Base-by-base conservation (phyloP, 2,329 filamentous ascomycete genomes). In the Thelonectria olida region DNA sequence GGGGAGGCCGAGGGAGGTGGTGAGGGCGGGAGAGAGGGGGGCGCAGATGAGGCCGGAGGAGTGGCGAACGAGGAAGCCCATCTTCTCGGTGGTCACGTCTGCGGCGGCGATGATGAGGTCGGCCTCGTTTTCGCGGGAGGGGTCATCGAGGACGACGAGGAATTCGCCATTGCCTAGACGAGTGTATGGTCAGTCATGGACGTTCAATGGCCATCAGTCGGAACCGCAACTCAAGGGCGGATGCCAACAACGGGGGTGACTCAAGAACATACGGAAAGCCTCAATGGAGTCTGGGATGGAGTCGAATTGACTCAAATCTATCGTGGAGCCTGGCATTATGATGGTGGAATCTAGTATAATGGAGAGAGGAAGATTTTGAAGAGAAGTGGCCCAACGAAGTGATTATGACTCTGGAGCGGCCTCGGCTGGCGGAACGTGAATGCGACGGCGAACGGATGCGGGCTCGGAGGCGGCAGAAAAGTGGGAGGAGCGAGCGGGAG, bases 71-170 rank as follows among this genome's bases (percentile, higher is more conserved):
- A 99, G 90, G 83, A 97, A 99, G 72, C 93, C 92, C 89, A 97
- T 96, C 80, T 98, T 95, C 67, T 92, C 86, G 22, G 93, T 85
- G 8, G 95, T 97, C 66, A 97, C 82, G 72, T 91, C 86, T 68
- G 93, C 83, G 64, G 93, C 95, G 68, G 96, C 92, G 74, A 98
- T 96, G 79, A 98, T 97, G 49, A 99, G 88, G 81, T 99, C 96
- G 78, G 94, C 96, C 85, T 99, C 96, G 78, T 99, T 99, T 79
- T 99, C 96, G 78, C 96, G 94, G 64, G 90, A 88, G 66, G 93
- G 89, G 69, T 92, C 92, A 82, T 99, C 96, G 73, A 99, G 92
- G 36, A 97, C 95, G 64, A 99, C 89, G 76, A 99, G 90, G 85
- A 98, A 98, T 75, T 98, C 90, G 78, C 93, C 93, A 78, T 89